Evolutionary conservation across 768 basidiomycete genomes (phyloP).

Genomic region (Amanita muscaria): DNA sequence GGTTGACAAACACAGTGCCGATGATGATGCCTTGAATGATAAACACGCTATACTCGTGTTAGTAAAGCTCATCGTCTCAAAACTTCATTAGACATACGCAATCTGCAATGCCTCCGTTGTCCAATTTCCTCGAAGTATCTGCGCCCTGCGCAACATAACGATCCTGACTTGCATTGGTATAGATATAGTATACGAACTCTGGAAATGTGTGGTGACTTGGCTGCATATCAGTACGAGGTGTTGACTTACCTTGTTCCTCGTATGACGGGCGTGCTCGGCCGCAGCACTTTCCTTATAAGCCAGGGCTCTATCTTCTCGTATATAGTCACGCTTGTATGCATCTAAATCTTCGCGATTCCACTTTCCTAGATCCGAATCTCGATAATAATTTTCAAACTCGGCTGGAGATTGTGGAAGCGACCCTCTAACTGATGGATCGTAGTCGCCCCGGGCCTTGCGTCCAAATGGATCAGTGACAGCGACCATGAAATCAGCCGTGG

Average conservation of each 20-base stretch:
- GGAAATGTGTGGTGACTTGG: neutral
- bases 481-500: slow-evolving; percentile 58
- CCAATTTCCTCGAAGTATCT: slow-evolving; percentile 32
- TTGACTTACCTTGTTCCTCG: slow-evolving; percentile 18
- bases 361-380: slow-evolving; percentile 16
- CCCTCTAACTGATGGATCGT: slow-evolving; percentile 18
- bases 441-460: slow-evolving; percentile 28
- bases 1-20: slow-evolving; percentile 53
- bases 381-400: slow-evolving; percentile 37
- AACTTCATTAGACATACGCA: slow-evolving; percentile 21
- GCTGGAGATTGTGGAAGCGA: slow-evolving; percentile 35
- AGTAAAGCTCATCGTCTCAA: neutral
- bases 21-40: slow-evolving; percentile 33
- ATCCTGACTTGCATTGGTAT: slow-evolving; percentile 34
- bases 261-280: slow-evolving; percentile 44
- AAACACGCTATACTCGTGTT: slow-evolving; percentile 26
- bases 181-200: slow-evolving; percentile 31
- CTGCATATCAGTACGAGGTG: neutral
- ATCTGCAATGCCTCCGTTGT: slow-evolving; percentile 22
- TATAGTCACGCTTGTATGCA: slow-evolving; percentile 35
- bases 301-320: slow-evolving; percentile 30
- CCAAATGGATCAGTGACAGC: slow-evolving; percentile 50
- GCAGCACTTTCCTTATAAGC: slow-evolving; percentile 37
- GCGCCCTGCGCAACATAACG: slow-evolving; percentile 31
- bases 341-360: slow-evolving; percentile 32